phyloP scores from a whole-genome alignment of 768 basidiomycete species.

The Russula griseocarnosa region DNA sequence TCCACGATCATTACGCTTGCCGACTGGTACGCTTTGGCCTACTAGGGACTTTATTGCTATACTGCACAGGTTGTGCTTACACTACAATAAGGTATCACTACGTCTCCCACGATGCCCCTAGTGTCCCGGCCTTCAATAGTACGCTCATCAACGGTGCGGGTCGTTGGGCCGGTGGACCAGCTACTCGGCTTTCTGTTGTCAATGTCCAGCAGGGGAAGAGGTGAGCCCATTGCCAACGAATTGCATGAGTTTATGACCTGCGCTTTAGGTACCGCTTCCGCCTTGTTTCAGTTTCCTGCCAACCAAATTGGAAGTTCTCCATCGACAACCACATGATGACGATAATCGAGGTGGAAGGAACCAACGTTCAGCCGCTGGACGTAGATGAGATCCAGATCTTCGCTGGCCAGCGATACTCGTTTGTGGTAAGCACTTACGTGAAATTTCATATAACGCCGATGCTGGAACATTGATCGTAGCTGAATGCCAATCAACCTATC shows the following conservation, averaged over 20 bases:
- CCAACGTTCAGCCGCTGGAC: constrained; percentile 41
- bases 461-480: too few species aligned
- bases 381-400: constrained; percentile 46
- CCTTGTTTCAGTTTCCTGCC: constrained; percentile 43
- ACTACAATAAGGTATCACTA: too few species aligned
- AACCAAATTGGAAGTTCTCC: constrained; percentile 41
- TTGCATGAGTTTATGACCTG: too few species aligned
- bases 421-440: neutral
- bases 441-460: too few species aligned
- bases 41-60: too few species aligned
- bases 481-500: too few species aligned
- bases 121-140: neutral
- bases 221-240: constrained; percentile 29
- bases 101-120: too few species aligned
- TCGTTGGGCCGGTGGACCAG: neutral
- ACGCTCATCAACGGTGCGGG: neutral
- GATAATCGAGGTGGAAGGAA: neutral
- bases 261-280: constrained; percentile 18
- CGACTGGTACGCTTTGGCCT: too few species aligned
- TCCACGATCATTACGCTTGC: too few species aligned
- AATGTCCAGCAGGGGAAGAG: neutral
- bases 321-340: constrained; percentile 39
- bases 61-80: too few species aligned
- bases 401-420: constrained; percentile 30
- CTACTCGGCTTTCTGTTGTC: neutral